Percentiles rank a stretch among this genome's conserved stretches.
Conservation (phyloP, 768 basidiomycete genomes). For the Leccinum sublutescens region DNA sequence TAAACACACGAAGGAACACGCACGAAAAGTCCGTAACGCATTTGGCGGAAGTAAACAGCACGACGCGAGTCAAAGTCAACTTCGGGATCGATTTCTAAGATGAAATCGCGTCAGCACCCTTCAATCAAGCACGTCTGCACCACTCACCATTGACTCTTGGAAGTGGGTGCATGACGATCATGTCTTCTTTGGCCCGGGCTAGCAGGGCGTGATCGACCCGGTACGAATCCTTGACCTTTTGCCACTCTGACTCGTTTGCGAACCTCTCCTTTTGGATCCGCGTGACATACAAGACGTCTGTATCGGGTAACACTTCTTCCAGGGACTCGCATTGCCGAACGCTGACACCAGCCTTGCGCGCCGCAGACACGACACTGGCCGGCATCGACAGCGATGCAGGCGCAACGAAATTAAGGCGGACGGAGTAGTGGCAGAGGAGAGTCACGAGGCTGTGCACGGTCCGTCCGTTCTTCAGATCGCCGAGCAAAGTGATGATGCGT, state of each 20-base stretch:
- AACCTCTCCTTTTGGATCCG: slow-evolving; percentile 96
- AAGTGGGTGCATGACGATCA: slow-evolving; percentile 99
- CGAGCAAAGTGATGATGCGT: slow-evolving; percentile 86
- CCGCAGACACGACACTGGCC: slow-evolving; percentile 73
- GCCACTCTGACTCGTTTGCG: slow-evolving; percentile 76
- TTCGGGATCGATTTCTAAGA: slow-evolving; percentile 95
- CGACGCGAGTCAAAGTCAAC: slow-evolving; percentile 95
- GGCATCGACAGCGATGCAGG: slow-evolving; percentile 90
- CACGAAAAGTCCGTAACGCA: slow-evolving; percentile 97
- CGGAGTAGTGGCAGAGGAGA: slow-evolving; percentile 86
- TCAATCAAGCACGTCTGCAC: background rate
- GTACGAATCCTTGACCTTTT: slow-evolving; percentile 88
- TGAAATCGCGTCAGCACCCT: slow-evolving; percentile 9
- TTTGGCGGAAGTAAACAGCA: slow-evolving; percentile 97
- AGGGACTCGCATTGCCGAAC: slow-evolving; percentile 84
- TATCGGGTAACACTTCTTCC: slow-evolving; percentile 87
- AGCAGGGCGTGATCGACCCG: slow-evolving; percentile 93
- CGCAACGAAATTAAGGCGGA: slow-evolving; percentile 94
- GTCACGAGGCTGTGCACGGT: slow-evolving; percentile 97
- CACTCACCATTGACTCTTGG: slow-evolving; percentile 82
- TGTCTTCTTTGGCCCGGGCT: slow-evolving; percentile 89
- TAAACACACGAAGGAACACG: slow-evolving; percentile 33
- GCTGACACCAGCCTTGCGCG: slow-evolving; percentile 76
- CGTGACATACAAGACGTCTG: slow-evolving; percentile 96
- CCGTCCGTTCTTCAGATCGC: slow-evolving; percentile 96